Conservation (phyloP, 2,329 filamentous ascomycete species). For the Trichophyton rubrum region DNA sequence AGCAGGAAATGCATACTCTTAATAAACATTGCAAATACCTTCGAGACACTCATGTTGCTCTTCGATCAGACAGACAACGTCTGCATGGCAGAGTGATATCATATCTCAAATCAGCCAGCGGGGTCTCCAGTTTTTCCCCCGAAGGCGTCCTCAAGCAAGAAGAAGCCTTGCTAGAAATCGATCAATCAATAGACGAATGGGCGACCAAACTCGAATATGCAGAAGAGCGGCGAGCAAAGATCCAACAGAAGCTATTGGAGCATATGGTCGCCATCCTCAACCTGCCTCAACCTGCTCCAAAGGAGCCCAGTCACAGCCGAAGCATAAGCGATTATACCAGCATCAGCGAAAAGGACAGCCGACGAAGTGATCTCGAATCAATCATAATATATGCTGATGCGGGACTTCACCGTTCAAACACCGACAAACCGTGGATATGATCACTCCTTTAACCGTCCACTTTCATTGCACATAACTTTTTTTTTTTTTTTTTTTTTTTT, state of each 20-base stretch:
- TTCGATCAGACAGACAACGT: constrained; percentile 63
- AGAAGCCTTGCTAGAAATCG: constrained; percentile 63
- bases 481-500: neutral
- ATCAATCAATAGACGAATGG: constrained; percentile 70
- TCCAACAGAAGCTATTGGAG: constrained; percentile 69
- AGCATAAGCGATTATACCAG: constrained; percentile 24
- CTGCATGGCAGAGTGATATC: constrained; percentile 66
- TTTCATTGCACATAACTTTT: neutral
- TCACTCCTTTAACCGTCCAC: neutral
- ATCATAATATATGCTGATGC: constrained; percentile 57
- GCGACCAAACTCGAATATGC: constrained; percentile 66
- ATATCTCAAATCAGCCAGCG: constrained; percentile 59
- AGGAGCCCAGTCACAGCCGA: constrained; percentile 39
- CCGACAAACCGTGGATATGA: neutral
- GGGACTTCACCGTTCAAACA: constrained; percentile 44
- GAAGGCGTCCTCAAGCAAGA: constrained; percentile 69
- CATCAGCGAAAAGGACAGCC: neutral
- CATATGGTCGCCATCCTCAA: constrained; percentile 62
- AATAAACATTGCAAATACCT: constrained; percentile 70
- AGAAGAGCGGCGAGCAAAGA: constrained; percentile 61
- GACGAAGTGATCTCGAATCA: constrained; percentile 44
- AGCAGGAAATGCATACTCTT: constrained; percentile 58
- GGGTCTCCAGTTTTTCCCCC: constrained; percentile 57
- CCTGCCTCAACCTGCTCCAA: constrained; percentile 40
- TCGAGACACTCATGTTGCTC: constrained; percentile 60